These are phyloP conservation scores for Mimosa bimucronata DNA, from an alignment of 306 rosid species.

Conservation along the genomic window DNA sequence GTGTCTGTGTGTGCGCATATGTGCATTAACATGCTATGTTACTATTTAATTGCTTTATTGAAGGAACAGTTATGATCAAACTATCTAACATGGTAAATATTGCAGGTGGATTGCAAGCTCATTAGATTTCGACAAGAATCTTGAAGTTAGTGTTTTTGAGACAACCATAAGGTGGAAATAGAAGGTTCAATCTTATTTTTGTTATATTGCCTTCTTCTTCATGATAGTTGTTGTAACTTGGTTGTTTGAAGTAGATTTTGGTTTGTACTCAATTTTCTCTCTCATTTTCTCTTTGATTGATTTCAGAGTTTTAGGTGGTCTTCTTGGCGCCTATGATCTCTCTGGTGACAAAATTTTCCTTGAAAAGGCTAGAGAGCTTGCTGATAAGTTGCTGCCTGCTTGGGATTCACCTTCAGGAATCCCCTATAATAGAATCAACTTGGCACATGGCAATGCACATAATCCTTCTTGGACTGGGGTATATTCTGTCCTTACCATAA, in stretches of 20 bases:
- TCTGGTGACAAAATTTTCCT: slow-evolving; percentile 63
- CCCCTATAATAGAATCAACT: slow-evolving; percentile 66
- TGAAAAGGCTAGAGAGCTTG: slow-evolving; percentile 64
- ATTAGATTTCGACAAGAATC: slow-evolving; percentile 53
- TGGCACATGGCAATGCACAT: slow-evolving; percentile 52
- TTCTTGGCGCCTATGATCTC: slow-evolving; percentile 70
- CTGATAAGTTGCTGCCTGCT: slow-evolving; percentile 69
- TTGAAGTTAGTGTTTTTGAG: slow-evolving; percentile 72
- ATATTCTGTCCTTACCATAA: slow-evolving; percentile 29
- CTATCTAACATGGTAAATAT: slow-evolving; percentile 34
- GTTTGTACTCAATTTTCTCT: slow-evolving; percentile 22
- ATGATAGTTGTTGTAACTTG: slow-evolving; percentile 35
- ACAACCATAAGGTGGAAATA: slow-evolving; percentile 81
- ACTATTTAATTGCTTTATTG: slow-evolving; percentile 4
- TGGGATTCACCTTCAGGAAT: slow-evolving; percentile 77
- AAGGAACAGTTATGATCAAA: slow-evolving; percentile 23
- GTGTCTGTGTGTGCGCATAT: not conserved
- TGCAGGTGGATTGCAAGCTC: slow-evolving; percentile 71
- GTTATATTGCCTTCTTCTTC: slow-evolving; percentile 30
- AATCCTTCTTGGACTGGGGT: slow-evolving; percentile 68
- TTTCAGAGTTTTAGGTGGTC: slow-evolving; percentile 67
- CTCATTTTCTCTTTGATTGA: slow-evolving; percentile 35
- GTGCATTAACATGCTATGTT: not conserved
- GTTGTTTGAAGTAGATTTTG: slow-evolving; percentile 24
- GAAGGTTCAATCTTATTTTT: slow-evolving; percentile 65